These are phyloP conservation scores for Ogataea pini DNA, from an alignment of 805 yeast genomes.

Conservation along the genomic window DNA sequence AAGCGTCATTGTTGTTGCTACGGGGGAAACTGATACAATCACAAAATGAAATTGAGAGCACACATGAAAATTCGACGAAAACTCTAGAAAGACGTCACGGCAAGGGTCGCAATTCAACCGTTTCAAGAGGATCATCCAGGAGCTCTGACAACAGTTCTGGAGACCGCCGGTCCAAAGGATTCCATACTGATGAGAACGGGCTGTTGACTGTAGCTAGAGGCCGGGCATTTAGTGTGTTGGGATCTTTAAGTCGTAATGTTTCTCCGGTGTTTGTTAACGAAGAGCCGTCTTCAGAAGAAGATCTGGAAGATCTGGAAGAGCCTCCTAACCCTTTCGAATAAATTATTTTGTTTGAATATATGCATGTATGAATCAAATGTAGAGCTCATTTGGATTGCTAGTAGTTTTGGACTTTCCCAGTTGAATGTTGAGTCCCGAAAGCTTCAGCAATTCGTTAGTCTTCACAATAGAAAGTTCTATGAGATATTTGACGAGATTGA, in stretches of 20 bases:
- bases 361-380: conserved; percentile 17
- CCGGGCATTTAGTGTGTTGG: conserved; percentile 11
- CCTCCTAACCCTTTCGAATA: neutral
- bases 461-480: conserved; percentile 54
- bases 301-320: neutral
- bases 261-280: conserved; percentile 2
- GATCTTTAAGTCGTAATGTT: conserved; percentile 7
- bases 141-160: neutral
- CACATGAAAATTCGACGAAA: neutral
- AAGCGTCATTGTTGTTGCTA: neutral
- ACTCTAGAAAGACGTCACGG: neutral
- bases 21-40: neutral
- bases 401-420: conserved; percentile 15
- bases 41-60: conserved; percentile 7
- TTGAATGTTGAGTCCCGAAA: conserved; percentile 61
- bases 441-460: conserved; percentile 46
- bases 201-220: conserved; percentile 6
- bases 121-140: neutral
- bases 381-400: conserved; percentile 32
- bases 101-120: neutral
- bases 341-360: neutral
- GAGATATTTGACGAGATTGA: conserved; percentile 68
- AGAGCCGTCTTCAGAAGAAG: neutral
- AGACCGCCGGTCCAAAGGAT: neutral
- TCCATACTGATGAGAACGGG: conserved; percentile 2